These are phyloP conservation scores for Avena sativa DNA, from an alignment of 176 grass and related monocot species.

Conservation along the genomic window DNA sequence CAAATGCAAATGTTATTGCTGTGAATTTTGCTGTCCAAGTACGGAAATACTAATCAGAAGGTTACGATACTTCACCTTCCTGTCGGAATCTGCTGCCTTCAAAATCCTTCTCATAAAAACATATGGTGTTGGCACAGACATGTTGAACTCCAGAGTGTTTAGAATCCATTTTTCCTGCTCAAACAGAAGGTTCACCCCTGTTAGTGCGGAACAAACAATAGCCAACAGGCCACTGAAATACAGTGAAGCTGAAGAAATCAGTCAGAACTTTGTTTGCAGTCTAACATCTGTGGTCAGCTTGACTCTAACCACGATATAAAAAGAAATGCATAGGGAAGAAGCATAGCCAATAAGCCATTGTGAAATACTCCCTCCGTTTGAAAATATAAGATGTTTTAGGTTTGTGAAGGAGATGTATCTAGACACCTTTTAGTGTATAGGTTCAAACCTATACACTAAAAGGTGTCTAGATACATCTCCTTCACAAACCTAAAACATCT, in stretches of 20 bases:
- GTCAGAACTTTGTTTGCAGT: constrained; percentile 13
- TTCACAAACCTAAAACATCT: too few species aligned
- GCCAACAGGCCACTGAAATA: constrained; percentile 17
- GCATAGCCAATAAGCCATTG: too few species aligned
- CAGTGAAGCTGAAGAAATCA: constrained; percentile 6
- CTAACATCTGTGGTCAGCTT: background rate
- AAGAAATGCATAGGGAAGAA: constrained; percentile 2
- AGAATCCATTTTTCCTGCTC: constrained; percentile 81
- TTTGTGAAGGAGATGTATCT: too few species aligned
- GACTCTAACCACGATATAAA: background rate
- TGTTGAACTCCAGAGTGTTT: constrained; percentile 76
- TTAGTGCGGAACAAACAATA: constrained; percentile 1
- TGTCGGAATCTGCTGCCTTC: constrained; percentile 81
- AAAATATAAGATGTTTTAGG: too few species aligned
- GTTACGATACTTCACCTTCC: constrained; percentile 54
- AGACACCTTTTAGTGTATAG: too few species aligned
- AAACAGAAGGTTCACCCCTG: constrained; percentile 31
- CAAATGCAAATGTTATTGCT: background rate
- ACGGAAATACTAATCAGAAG: constrained; percentile 12
- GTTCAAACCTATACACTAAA: too few species aligned
- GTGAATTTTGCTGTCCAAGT: constrained; percentile 11
- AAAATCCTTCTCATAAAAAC: constrained; percentile 94
- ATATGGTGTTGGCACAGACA: constrained; percentile 90
- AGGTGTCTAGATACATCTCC: too few species aligned
- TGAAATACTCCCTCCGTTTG: too few species aligned